phyloP scores from a whole-genome alignment of 2,329 filamentous ascomycete genomes.

The Teratosphaeriaceae sp. region DNA sequence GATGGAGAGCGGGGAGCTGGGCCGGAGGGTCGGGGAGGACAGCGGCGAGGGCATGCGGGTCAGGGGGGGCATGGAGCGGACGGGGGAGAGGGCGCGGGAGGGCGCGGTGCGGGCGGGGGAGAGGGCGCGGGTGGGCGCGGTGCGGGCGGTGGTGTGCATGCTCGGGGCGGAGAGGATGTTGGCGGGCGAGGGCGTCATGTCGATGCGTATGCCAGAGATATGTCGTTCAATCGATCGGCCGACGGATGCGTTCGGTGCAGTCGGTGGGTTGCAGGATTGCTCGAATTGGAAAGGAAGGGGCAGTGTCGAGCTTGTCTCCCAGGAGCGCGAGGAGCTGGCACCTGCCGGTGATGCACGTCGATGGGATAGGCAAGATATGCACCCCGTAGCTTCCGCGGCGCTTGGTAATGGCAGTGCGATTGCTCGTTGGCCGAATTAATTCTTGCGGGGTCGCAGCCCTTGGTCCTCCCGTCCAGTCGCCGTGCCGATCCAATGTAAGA shows the following conservation, averaged over 20 bases:
- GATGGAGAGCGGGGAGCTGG: conserved; percentile 28
- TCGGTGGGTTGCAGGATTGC: no score
- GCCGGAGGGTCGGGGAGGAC: conserved; percentile 26
- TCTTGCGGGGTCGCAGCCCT: not conserved
- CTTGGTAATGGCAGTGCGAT: not conserved
- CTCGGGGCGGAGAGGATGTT: not conserved
- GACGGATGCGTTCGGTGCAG: not conserved
- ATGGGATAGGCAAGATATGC: not conserved
- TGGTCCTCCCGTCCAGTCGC: no score
- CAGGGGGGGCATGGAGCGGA: conserved; percentile 5
- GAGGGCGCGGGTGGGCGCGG: not conserved
- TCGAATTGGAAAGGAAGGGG: not conserved
- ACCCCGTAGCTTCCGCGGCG: not conserved
- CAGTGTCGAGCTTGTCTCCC: not conserved
- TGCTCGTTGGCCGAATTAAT: not conserved
- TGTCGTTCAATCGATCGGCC: not conserved
- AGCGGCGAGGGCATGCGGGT: conserved; percentile 28
- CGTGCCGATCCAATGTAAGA: no score
- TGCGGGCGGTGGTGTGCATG: not conserved
- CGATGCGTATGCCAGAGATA: not conserved
- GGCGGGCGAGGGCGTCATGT: not conserved
- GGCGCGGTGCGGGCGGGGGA: conserved; percentile 11
- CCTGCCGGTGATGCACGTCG: not conserved
- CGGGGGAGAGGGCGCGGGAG: conserved; percentile 13
- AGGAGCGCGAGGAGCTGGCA: not conserved